Base-by-base conservation (phyloP, 2,329 filamentous ascomycete species). In the Talaromyces sp. region DNA sequence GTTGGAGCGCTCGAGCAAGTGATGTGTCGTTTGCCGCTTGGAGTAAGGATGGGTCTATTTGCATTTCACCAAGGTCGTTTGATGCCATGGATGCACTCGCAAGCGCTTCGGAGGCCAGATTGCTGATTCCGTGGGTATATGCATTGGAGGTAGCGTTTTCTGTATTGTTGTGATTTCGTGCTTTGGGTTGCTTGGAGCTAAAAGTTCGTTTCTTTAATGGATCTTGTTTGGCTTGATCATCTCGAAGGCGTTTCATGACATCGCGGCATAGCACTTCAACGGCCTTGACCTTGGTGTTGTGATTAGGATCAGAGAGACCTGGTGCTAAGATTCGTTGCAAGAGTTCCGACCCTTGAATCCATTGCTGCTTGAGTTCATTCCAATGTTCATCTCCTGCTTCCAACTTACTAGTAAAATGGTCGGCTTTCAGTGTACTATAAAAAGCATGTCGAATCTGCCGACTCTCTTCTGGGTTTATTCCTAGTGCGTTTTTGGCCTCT, bases 191-290 rank as follows among this genome's bases (percentile, higher is more conserved):
- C 43, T 69, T 70, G 47, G 68, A 60, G 31, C 67, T 65, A 5
- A 75, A 63, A 71, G 22, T 29, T 74, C 72, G 74, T 76, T 74
- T 79, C 68, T 80, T 80, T 15, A 79, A 79, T 2, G 82, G 78
- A 70, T 87, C 80, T 64, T 83, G 82, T 69, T 85, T 86, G 0
- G 81, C 81, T 66, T 86, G 85, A 68, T 91, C 88, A 70, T 92
- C 89, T 40, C 89, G 85, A 62, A 90, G 82, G 58, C 91, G 84
- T 78, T 93, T 93, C 84, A 91, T 89, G 19, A 92, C 89, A 76
- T 94, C 91, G 61, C 88, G 84, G 61, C 89, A 90, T 3, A 95
- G 78, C 0, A 90, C 82, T 67, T 93, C 89, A 56, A 93, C 76
- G 1, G 89, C 89, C 69, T 86, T 88, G 38, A 86, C 73, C 73